Evolutionary conservation across 192 early-diverging fungal species (phyloP), one percentile per base, ranked within the genome.

Genomic region (Cetraspora pellucida): DNA sequence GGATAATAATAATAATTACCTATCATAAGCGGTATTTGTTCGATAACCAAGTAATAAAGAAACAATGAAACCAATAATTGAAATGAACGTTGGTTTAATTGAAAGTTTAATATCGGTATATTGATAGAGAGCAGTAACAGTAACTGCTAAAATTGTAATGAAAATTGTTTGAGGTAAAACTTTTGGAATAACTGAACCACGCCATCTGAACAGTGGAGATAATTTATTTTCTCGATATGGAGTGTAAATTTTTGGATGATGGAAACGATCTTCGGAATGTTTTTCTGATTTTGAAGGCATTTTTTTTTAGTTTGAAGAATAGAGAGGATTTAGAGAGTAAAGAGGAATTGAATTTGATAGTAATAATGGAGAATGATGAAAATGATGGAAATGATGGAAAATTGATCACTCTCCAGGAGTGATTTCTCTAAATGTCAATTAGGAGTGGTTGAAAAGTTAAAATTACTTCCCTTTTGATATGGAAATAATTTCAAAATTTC

Each of bases 11-110:
- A 54, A 54, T 54, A 54, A 54, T 54, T 72, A 55, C 70, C 70
- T 72, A 61, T 74, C 72, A 59, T 74, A 74, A 23, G 72, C 72
- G 10, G 72, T 74, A 61, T 74, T 74, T 31, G 72, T 74, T 25
- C 72, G 11, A 74, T 74, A 74, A 10, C 50, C 50, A n/a, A 74
- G 50, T 31, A 74, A 28, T 16, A 74, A 61, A 74, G 28, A 25
- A 0, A 74, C 72, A 0, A 74, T 58, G 21, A 74, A 25, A 17
- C 72, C 72, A 49, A 74, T 30, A 17, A 61, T 17, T 2, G 58
- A 2, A 19, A 74, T 61, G 31, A 74, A 61, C 10, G 72, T 6
- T 74, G 8, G 21, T 59, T 37, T 13, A 2, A 74, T 74, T 23
- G 50, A n/a, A 10, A 61, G 21, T 0, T 61, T 43, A 16, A 74